Evolutionary conservation across 2,329 filamentous ascomycete genomes (phyloP).

Genomic region (Capronia epimyces): DNA sequence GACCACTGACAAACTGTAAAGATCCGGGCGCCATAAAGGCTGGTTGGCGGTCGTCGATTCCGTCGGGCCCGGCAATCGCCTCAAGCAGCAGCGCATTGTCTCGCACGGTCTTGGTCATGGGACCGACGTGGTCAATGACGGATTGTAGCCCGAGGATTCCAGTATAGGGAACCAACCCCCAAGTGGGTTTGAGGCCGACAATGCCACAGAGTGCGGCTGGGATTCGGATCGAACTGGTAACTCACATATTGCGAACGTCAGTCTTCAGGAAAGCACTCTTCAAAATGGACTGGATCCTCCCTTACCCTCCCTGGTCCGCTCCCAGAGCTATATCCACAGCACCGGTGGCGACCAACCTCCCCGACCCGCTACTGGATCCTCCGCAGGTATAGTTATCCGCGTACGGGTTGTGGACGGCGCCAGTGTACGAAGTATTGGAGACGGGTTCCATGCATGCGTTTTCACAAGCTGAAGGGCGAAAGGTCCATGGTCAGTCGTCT

Average conservation of each 20-base stretch:
- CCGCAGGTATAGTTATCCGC: constrained; percentile 38
- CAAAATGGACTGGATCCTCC: constrained; percentile 11
- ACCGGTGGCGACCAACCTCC: constrained; percentile 40
- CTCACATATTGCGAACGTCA: neutral
- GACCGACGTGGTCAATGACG: constrained; percentile 47
- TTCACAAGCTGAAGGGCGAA: constrained; percentile 46
- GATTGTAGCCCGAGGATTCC: constrained; percentile 44
- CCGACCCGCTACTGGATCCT: constrained; percentile 44
- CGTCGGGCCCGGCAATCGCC: constrained; percentile 43
- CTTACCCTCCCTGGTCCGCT: constrained; percentile 35
- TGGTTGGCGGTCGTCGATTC: constrained; percentile 41
- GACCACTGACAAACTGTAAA: neutral
- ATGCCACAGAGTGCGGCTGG: constrained; percentile 46
- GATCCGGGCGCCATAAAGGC: constrained; percentile 17
- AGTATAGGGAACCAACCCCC: constrained; percentile 47
- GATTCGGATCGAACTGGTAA: constrained; percentile 40
- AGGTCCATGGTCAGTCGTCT: neutral
- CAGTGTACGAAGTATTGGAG: constrained; percentile 42
- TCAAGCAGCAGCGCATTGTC: constrained; percentile 41
- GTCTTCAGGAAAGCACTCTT: neutral
- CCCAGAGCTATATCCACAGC: constrained; percentile 32
- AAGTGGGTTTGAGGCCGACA: constrained; percentile 48
- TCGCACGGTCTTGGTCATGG: constrained; percentile 37
- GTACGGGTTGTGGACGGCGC: constrained; percentile 46
- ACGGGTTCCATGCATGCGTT: constrained; percentile 43